Evolutionary conservation across 1,284 basidiomycete species (phyloP).

Genomic region (Pulveroboletus sp.): DNA sequence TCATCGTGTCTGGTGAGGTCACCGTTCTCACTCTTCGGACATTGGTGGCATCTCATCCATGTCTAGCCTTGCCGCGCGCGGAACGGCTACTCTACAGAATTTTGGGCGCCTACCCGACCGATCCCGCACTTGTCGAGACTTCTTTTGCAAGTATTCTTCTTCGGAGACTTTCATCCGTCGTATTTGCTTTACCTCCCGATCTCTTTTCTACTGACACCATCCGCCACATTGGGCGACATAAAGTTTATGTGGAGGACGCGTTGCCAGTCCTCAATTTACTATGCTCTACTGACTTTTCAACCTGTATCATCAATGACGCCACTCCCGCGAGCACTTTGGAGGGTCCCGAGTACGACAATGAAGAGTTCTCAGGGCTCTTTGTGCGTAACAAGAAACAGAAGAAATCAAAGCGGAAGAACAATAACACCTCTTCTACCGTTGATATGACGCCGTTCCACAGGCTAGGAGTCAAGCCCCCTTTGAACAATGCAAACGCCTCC

Average conservation of each 20-base stretch:
- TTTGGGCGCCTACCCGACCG: slow-evolving; percentile 23
- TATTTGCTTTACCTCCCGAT: too few relatives aligned
- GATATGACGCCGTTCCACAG: slow-evolving; percentile 31
- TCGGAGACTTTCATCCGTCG: too few relatives aligned
- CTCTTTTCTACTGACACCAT: too few relatives aligned
- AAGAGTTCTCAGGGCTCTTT: slow-evolving; percentile 1
- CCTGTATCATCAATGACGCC: too few relatives aligned
- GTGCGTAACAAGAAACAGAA: slow-evolving; percentile 24
- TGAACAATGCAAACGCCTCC: slow-evolving; percentile 27
- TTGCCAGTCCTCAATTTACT: too few relatives aligned
- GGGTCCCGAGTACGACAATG: slow-evolving; percentile 4
- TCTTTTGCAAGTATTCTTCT: too few relatives aligned
- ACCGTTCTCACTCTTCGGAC: not conserved
- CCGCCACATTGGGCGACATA: too few relatives aligned
- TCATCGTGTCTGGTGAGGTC: too few relatives aligned
- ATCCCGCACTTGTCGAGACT: slow-evolving; percentile 18
- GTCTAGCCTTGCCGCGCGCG: slow-evolving; percentile 20
- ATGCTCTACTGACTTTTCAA: too few relatives aligned
- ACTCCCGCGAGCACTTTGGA: not conserved
- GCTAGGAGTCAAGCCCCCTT: too few relatives aligned
- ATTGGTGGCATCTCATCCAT: not conserved
- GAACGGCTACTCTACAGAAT: slow-evolving; percentile 19
- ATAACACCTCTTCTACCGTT: slow-evolving; percentile 4
- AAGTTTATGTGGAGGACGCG: too few relatives aligned
- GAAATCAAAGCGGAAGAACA: slow-evolving; percentile 17